Evolutionary conservation across 768 basidiomycete species (phyloP), one percentile per base, ranked within the genome.

Genomic region (Plicaturopsis crispa): DNA sequence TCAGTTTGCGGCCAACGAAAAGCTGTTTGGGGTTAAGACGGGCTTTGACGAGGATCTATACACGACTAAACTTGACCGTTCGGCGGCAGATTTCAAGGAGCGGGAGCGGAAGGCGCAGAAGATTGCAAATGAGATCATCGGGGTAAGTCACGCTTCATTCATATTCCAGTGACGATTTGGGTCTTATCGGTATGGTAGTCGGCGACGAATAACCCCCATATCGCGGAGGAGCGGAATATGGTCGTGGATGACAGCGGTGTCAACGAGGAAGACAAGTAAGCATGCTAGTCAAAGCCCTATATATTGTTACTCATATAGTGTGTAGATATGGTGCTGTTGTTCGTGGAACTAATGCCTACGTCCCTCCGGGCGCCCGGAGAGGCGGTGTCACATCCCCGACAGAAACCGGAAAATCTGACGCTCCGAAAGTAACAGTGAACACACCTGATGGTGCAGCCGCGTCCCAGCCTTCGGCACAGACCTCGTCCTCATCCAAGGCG

Each of bases 181-280:
- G n/a, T n/a, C n/a, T n/a, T n/a, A n/a, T n/a, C n/a, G n/a, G n/a
- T n/a, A 45, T 44, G 34, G 31, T 53, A 90, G 87, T 59, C 70
- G 33, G 45, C 66, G 8, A 67, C 80, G 3, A 79, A 59, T 49
- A 98, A 97, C 60, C 65, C 79, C 1, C 96, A 99, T 57, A 60
- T 98, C 35, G 80, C 84, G 31, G 96, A 98, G 60, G 96, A 98
- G 62, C 78, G 96, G 53, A 61, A 69, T 44, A 49, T 75, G 42
- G 52, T 56, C 23, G 60, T 75, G 13, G 84, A 88, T 54, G 83
- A 85, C 46, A 81, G 73, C 42, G 82, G 79, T 28, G 58, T 69
- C 41, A 91, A 93, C 55, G 96, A 99, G 65, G 96, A 99, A 61
- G 94, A 98, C 66, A 93, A 89, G 94, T 97, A 46, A 52, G 76